Conservation (phyloP, 2,329 filamentous ascomycete species). For the Calonectria naviculata region DNA sequence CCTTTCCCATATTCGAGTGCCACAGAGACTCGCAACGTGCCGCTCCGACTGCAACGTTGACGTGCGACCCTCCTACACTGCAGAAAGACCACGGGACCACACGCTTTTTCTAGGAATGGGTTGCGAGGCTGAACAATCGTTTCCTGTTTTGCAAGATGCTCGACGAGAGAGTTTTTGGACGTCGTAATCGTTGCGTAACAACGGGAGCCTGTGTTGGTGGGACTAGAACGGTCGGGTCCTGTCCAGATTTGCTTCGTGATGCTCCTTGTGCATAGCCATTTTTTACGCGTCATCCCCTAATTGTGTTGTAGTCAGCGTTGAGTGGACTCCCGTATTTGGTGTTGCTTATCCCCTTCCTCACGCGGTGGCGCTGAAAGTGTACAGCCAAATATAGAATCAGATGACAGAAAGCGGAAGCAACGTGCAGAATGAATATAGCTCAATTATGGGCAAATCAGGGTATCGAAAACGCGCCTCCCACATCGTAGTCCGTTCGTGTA, state of each 20-base stretch:
- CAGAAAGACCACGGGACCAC: conserved; percentile 13
- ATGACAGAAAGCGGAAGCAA: background rate
- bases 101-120: background rate
- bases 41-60: conserved; percentile 21
- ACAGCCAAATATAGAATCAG: conserved; percentile 5
- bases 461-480: conserved; percentile 31
- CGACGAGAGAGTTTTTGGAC: background rate
- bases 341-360: background rate
- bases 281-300: background rate
- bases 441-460: conserved; percentile 26
- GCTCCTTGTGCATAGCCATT: background rate
- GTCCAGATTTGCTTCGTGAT: background rate
- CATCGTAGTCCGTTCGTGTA: conserved; percentile 19
- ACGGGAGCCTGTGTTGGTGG: background rate
- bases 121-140: background rate
- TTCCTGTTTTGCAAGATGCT: background rate
- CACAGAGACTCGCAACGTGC: conserved; percentile 11
- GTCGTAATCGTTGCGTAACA: conserved; percentile 16
- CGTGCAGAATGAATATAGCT: conserved; percentile 10
- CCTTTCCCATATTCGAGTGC: background rate
- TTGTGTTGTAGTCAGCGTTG: background rate
- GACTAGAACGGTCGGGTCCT: background rate
- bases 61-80: conserved; percentile 16
- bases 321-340: background rate
- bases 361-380: background rate